These are phyloP conservation scores for Chaetomium tenue DNA, from an alignment of 495 filamentous ascomycete genomes.

Conservation along the genomic window DNA sequence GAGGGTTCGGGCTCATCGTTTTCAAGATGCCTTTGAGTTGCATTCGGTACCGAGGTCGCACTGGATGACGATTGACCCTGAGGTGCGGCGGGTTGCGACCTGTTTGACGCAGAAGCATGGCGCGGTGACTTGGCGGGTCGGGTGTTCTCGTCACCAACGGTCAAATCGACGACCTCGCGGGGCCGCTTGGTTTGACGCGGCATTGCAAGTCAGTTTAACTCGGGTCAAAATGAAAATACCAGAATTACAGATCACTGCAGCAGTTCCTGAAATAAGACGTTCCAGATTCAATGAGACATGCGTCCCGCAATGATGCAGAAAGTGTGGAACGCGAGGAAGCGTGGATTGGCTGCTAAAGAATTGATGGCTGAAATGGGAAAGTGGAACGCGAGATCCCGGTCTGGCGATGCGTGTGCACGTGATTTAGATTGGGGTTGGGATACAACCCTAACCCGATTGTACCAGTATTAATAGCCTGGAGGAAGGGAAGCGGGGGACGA, in stretches of 20 bases:
- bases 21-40: neutral
- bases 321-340: neutral
- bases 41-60: neutral
- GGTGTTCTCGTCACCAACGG: neutral
- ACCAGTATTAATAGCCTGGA: too few species aligned
- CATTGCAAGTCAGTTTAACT: neutral
- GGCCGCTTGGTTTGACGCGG: constrained; percentile 14
- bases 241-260: neutral
- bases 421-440: neutral
- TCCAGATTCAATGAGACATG: neutral
- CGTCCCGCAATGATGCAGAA: neutral
- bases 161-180: constrained; percentile 10
- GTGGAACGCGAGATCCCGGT: neutral
- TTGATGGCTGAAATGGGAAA: neutral
- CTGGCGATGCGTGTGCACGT: constrained; percentile 11
- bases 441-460: constrained; percentile 5
- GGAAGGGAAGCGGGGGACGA: too few species aligned
- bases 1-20: constrained; percentile 47
- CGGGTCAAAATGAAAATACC: neutral
- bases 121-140: constrained; percentile 23
- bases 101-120: constrained; percentile 4
- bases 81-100: neutral
- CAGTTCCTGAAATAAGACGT: neutral
- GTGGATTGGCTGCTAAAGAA: neutral
- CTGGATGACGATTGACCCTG: neutral